Conservation (phyloP, 768 basidiomycete genomes). For the Myochromella boudieri region DNA sequence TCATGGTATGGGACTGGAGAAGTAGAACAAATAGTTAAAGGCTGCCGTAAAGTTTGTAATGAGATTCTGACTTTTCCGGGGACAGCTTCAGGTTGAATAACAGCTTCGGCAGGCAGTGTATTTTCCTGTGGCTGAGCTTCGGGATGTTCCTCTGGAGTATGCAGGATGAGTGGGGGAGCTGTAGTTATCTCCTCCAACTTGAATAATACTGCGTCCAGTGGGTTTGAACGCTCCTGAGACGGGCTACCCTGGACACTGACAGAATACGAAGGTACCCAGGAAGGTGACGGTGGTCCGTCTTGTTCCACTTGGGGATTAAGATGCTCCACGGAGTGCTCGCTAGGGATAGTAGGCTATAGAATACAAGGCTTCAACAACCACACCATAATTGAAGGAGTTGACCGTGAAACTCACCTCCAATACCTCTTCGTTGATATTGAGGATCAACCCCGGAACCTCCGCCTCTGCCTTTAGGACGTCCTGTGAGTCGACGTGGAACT, state of each 20-base stretch:
- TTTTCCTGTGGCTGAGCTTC: too few relatives aligned
- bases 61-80: too few relatives aligned
- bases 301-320: conserved; percentile 2
- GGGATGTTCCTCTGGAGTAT: too few relatives aligned
- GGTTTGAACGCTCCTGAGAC: conserved; percentile 11
- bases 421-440: conserved; percentile 8
- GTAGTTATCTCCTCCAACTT: neutral
- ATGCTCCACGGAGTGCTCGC: neutral
- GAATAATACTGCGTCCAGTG: conserved; percentile 8
- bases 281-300: conserved; percentile 29
- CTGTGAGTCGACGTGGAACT: neutral
- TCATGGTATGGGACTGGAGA: too few relatives aligned
- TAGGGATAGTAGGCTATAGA: conserved; percentile 5
- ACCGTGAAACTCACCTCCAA: conserved; percentile 12
- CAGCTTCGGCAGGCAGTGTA: too few relatives aligned
- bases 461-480: neutral
- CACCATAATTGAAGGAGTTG: too few relatives aligned
- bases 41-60: too few relatives aligned
- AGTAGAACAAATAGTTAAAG: too few relatives aligned
- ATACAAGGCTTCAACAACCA: too few relatives aligned
- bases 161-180: too few relatives aligned
- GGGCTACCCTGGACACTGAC: conserved; percentile 32
- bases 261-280: conserved; percentile 36
- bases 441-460: conserved; percentile 11
- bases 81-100: too few relatives aligned